Evolutionary conservation across 805 yeast species (phyloP).

Genomic region (Tetrapisispora fleetii): DNA sequence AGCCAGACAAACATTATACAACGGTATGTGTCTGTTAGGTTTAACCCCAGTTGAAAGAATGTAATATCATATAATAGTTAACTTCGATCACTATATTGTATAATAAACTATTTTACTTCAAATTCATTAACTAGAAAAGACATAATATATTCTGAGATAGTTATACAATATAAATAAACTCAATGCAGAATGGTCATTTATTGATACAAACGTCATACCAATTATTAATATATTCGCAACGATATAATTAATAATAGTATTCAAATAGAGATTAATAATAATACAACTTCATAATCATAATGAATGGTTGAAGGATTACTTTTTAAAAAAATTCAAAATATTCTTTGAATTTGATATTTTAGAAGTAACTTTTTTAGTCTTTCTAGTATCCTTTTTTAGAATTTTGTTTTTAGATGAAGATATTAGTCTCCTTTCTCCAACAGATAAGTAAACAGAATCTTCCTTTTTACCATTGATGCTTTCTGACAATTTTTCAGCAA

Average conservation of each 20-base stretch:
- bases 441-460: slow-evolving; percentile 16
- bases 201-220: no score
- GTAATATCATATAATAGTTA: slow-evolving; percentile 35
- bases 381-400: background rate
- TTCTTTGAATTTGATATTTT: background rate
- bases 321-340: slow-evolving; percentile 1
- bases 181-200: no score
- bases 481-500: slow-evolving; percentile 41
- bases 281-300: no score
- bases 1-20: slow-evolving; percentile 79
- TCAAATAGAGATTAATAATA: no score
- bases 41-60: slow-evolving; percentile 98
- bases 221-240: no score
- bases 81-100: background rate
- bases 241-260: no score
- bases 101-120: background rate
- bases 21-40: slow-evolving; percentile 85
- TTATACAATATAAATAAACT: no score
- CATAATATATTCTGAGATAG: no score
- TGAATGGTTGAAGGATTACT: background rate
- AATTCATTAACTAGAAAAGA: background rate
- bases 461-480: slow-evolving; percentile 31
- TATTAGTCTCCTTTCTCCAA: slow-evolving; percentile 24
- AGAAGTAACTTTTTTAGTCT: background rate
- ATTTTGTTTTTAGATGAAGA: slow-evolving; percentile 6